These are phyloP conservation scores for Prunus mume DNA, from an alignment of 306 rosid genomes.

Conservation along the genomic window DNA sequence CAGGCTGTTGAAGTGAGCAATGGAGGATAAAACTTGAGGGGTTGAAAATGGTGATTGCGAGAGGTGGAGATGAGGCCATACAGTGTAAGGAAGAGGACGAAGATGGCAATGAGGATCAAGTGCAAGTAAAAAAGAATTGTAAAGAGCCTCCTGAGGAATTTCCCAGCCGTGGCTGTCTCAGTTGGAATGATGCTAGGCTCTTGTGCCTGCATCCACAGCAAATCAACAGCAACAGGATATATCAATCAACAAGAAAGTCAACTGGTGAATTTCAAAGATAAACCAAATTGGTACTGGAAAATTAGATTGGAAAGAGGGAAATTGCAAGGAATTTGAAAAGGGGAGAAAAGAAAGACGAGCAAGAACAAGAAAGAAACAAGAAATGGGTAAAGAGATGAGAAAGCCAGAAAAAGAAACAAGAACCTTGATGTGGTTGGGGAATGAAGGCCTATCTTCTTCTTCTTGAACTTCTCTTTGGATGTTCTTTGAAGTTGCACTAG, in stretches of 20 bases:
- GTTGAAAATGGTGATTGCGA: conserved; percentile 51
- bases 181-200: conserved; percentile 27
- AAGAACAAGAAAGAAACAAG: background rate
- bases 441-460: conserved; percentile 13
- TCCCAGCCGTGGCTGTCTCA: conserved; percentile 23
- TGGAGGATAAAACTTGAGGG: conserved; percentile 58
- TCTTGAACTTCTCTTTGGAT: conserved; percentile 25
- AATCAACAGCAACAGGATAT: background rate
- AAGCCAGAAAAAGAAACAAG: conserved; percentile 24
- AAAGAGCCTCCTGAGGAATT: conserved; percentile 28
- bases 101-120: conserved; percentile 33
- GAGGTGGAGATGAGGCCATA: conserved; percentile 34
- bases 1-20: conserved; percentile 40
- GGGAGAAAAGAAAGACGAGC: background rate
- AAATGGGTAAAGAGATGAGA: conserved; percentile 20
- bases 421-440: conserved; percentile 36
- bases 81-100: conserved; percentile 35
- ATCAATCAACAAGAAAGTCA: background rate
- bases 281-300: background rate
- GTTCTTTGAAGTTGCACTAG: background rate
- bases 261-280: background rate
- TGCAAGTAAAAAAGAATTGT: conserved; percentile 45
- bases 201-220: conserved; percentile 32
- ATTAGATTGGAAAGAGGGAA: background rate
- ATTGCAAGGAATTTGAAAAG: background rate